Evolutionary conservation across 176 grass and related monocot genomes (phyloP).

Genomic region (Paspalum notatum): DNA sequence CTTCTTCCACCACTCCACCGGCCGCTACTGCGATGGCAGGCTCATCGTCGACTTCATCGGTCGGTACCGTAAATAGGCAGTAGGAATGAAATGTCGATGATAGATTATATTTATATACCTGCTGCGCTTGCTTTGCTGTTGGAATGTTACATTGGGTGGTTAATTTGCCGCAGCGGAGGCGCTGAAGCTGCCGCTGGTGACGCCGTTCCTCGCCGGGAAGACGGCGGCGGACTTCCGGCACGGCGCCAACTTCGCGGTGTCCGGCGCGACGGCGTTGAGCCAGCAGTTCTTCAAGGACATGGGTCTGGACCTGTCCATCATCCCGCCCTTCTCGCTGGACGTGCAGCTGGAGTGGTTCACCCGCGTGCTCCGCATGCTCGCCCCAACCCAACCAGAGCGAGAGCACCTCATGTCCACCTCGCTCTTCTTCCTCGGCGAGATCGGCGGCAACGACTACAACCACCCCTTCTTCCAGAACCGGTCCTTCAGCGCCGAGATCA

Average conservation of each 20-base stretch:
- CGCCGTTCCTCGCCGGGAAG: constrained; percentile 53
- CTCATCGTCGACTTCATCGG: constrained; percentile 61
- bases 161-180: constrained; percentile 63
- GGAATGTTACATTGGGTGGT: too few relatives aligned
- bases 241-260: constrained; percentile 58
- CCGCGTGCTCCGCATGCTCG: constrained; percentile 41
- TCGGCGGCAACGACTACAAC: constrained; percentile 68
- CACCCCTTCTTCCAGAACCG: constrained; percentile 48
- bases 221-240: constrained; percentile 40
- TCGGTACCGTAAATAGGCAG: not conserved
- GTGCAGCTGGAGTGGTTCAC: constrained; percentile 63
- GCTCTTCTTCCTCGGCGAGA: constrained; percentile 46
- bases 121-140: too few relatives aligned
- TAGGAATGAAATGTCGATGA: too few relatives aligned
- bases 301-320: constrained; percentile 44
- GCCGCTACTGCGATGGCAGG: constrained; percentile 57
- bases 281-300: constrained; percentile 46
- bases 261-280: constrained; percentile 54
- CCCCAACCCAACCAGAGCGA: constrained; percentile 17
- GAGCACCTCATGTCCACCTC: constrained; percentile 24
- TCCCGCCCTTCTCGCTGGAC: constrained; percentile 53
- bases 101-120: too few relatives aligned
- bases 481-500: constrained; percentile 33
- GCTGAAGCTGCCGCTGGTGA: constrained; percentile 39
- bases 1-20: constrained; percentile 59